Percentiles rank a stretch among this genome's conserved stretches.
phyloP scores from a whole-genome alignment of 2,329 filamentous ascomycete genomes.

The Neopestalotiopsis clavispora region DNA sequence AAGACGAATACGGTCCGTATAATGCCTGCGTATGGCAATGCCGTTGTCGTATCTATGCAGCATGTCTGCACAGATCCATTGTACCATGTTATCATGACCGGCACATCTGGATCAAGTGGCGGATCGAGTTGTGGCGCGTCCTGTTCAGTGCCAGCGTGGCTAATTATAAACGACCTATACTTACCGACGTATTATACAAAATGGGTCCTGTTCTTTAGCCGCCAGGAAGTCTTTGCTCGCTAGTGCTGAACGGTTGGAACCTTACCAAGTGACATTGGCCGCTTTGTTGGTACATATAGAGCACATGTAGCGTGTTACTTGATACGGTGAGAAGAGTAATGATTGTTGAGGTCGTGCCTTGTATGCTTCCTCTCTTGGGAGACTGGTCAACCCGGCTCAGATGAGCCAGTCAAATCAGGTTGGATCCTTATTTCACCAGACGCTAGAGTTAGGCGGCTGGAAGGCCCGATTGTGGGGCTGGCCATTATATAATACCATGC shows the following conservation, averaged over 20 bases:
- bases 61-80: neutral
- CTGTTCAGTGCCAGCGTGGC: neutral
- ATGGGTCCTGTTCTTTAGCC: neutral
- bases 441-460: conserved; percentile 4
- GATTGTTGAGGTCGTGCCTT: neutral
- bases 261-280: neutral
- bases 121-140: neutral
- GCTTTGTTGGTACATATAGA: neutral
- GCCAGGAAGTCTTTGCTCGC: neutral
- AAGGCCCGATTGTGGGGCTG: conserved; percentile 14
- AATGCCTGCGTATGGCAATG: neutral
- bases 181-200: neutral
- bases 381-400: neutral
- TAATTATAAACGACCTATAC: neutral
- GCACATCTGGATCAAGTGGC: neutral
- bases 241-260: neutral
- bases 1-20: neutral
- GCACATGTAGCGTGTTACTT: neutral
- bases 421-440: neutral
- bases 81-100: neutral
- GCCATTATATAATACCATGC: neutral
- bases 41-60: neutral
- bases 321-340: neutral
- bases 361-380: neutral
- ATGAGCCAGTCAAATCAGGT: neutral